These are phyloP conservation scores for Wolfiporia cocos DNA, from an alignment of 1,284 basidiomycete species.

Conservation along the genomic window DNA sequence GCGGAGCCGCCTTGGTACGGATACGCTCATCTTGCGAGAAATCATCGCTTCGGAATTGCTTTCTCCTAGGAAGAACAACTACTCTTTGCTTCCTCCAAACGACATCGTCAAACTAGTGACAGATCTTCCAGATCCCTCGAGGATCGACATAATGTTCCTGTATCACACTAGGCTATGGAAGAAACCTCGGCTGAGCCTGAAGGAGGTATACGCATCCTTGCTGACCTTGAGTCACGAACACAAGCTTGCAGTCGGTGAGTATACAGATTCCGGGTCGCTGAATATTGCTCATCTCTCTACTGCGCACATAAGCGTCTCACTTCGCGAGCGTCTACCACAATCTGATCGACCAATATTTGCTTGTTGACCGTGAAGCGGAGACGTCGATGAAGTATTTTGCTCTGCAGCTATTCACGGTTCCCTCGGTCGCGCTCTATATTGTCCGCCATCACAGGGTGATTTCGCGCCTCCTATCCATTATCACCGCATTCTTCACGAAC, in stretches of 20 bases:
- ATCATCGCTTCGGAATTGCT: constrained; percentile 71
- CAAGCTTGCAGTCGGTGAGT: constrained; percentile 71
- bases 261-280: background rate
- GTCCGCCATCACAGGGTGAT: constrained; percentile 74
- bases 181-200: constrained; percentile 70
- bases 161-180: constrained; percentile 85
- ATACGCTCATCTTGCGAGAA: constrained; percentile 65
- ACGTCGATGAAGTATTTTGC: constrained; percentile 91
- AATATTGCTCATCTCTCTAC: constrained; percentile 4
- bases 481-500: constrained; percentile 85
- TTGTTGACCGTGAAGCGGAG: constrained; percentile 89
- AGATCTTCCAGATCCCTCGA: constrained; percentile 50
- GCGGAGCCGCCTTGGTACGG: constrained; percentile 60
- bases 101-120: constrained; percentile 35
- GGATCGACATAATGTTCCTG: constrained; percentile 71
- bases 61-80: constrained; percentile 39
- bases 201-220: constrained; percentile 78
- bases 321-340: constrained; percentile 83
- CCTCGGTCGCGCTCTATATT: constrained; percentile 76
- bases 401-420: constrained; percentile 86
- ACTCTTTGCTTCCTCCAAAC: constrained; percentile 23
- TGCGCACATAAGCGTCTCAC: constrained; percentile 75
- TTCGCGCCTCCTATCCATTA: constrained; percentile 71
- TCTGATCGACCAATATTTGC: constrained; percentile 87
- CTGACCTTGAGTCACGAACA: constrained; percentile 71